Evolutionary conservation across 805 yeast genomes (phyloP), one percentile per base, ranked within the genome.

Genomic region (Metschnikowia noctiluminum): DNA sequence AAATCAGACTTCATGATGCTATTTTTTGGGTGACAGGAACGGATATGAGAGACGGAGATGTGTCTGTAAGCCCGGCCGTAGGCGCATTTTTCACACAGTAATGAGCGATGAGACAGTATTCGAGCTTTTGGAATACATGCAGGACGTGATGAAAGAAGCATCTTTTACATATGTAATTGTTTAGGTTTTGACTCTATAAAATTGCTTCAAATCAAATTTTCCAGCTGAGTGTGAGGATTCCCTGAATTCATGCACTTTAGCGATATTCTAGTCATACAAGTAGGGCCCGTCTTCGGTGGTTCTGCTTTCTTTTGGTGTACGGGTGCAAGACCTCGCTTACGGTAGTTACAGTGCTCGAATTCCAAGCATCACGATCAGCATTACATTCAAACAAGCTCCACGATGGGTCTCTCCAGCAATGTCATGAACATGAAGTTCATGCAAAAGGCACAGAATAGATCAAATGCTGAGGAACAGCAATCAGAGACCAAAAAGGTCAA

Each of bases 351-450:
- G 21, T 21, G 21, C 21, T 21, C 21, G 4, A 21, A 21, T 21
- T 21, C 21, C 21, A 21, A 21, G 21, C 21, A 21, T 21, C 21
- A 21, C 21, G 4, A 21, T 21, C 21, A 21, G 21, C 21, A 21
- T 21, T 21, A 21, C 21, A 21, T 21, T 21, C 21, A 21, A 21
- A 21, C 21, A 21, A 21, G 21, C 21, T 21, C 28, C 11, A 12
- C 12, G 34, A 46, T 46, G 50, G 52, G 66, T 7, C 63, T 72
- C 45, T 85, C 94, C 28, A 79, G 80, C 58, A 77, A 89, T 59
- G 87, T 89, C 58, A 72, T 85, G 82, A 85, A 84, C 78, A 89
- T 89, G 96, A 89, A 88, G 74, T 73, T 73, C 74, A 73, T 73
- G 76, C 68, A 63, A 49, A 63, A 60, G 38, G 61, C 74, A 34